phyloP scores from a whole-genome alignment of 495 filamentous ascomycete species.

The Tuber melanosporum region DNA sequence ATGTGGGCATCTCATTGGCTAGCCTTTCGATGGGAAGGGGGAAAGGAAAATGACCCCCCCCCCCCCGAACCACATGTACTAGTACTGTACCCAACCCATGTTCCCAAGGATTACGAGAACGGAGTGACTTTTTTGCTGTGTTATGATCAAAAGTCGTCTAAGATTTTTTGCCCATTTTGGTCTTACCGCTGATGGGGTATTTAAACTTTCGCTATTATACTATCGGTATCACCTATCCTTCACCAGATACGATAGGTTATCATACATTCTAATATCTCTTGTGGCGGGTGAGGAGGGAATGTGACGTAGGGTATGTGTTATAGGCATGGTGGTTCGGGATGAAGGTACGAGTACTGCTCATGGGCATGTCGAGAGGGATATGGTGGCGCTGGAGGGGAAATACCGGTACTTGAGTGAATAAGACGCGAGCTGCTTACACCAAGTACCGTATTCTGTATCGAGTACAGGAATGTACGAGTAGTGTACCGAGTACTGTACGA shows the following conservation, averaged over 20 bases:
- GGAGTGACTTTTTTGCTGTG: not conserved
- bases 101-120: not conserved
- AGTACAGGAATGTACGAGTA: not conserved
- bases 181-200: not conserved
- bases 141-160: not conserved
- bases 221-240: not conserved
- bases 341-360: not conserved
- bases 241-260: not conserved
- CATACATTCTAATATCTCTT: no score
- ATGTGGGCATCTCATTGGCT: constrained; percentile 35
- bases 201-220: not conserved
- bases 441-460: not conserved
- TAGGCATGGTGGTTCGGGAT: not conserved
- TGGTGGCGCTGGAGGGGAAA: not conserved
- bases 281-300: not conserved
- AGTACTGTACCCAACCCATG: not conserved
- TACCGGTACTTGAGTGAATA: not conserved
- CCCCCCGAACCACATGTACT: not conserved
- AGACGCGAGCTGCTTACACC: not conserved
- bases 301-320: not conserved
- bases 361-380: not conserved
- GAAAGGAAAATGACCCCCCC: not conserved
- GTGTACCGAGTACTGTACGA: no score
- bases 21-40: not conserved
- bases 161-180: not conserved